phyloP scores from a whole-genome alignment of 192 early-diverging fungal species.

The Chytriomyces hyalinus region DNA sequence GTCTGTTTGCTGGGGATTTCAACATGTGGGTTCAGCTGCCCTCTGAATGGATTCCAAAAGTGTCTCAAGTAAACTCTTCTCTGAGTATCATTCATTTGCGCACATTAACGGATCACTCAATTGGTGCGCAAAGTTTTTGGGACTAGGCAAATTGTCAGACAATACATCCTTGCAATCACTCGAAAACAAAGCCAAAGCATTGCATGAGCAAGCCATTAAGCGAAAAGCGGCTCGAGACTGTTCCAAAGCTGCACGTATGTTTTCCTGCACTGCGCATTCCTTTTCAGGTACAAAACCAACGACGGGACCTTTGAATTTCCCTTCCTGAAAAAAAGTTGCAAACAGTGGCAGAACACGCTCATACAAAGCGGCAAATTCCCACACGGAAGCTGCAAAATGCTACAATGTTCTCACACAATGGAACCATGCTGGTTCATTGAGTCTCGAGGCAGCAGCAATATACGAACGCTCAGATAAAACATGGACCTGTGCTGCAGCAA shows the following conservation, averaged over 20 bases:
- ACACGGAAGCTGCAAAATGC: conserved; percentile 34
- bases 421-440: neutral
- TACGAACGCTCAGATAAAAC: neutral
- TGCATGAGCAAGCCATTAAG: conserved; percentile 2
- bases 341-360: neutral
- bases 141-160: neutral
- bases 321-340: too few species aligned
- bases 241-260: conserved; percentile 20
- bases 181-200: conserved; percentile 5
- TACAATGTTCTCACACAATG: conserved; percentile 21
- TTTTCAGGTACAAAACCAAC: neutral
- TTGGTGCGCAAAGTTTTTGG: neutral
- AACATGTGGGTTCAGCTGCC: conserved; percentile 17
- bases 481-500: conserved; percentile 2
- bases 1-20: conserved; percentile 8
- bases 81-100: neutral
- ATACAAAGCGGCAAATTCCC: conserved; percentile 4
- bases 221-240: conserved; percentile 22
- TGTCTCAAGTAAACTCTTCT: neutral
- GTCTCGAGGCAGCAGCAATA: neutral
- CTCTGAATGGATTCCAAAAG: neutral
- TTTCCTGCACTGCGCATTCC: conserved; percentile 9
- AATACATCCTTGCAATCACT: neutral
- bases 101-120: neutral
- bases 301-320: neutral